Evolutionary conservation across 345 rosid genomes (phyloP), one percentile per base, ranked within the genome.

Genomic region (Cardamine chenopodiifolia): DNA sequence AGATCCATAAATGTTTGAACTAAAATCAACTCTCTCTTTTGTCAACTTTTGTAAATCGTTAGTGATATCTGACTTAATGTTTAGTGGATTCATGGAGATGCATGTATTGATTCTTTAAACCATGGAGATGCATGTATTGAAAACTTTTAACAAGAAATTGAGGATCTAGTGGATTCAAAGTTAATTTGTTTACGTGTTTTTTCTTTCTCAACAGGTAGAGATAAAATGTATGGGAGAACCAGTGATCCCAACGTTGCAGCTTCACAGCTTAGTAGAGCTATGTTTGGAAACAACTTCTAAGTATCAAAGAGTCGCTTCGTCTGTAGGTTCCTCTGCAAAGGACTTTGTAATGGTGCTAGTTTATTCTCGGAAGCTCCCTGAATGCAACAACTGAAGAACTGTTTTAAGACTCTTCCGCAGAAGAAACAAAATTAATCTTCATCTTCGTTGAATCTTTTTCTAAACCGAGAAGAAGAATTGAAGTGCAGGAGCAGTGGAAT

Each of bases 271-370:
- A 72, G 85, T 90, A 12, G 96, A 95, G 64, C 73, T 86, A 75
- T 95, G 99, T 97, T 78, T 89, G 56, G 85, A 82, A 73, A 86
- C 84, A 40, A 80, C 85, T 12, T 67, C 96, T 3, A 83, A 86
- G 20, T 71, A 92, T 13, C 82, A 89, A 42, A 83, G 86, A 67
- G 81, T 90, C 7, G 45, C 84, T 5, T 87, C 90, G 23, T 72
- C 83, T 0, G 79, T 90, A 15, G 99, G 99, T 59, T 86, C 96
- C 6, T 88, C 98, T 1, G 99, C 98, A 0, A 92, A 89, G 86
- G 99, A 95, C 45, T 95, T 85, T 62, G 85, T 95, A 12, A 92
- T 95, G 99, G 96, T 89, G 67, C 79, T 95, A 56, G 86, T 83
- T 9, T 95, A 95, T 71, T 80, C 86, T 58, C 87, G 94, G 48